phyloP scores from a whole-genome alignment of 257 asterid genomes.

The Fraxinus cuspidata region DNA sequence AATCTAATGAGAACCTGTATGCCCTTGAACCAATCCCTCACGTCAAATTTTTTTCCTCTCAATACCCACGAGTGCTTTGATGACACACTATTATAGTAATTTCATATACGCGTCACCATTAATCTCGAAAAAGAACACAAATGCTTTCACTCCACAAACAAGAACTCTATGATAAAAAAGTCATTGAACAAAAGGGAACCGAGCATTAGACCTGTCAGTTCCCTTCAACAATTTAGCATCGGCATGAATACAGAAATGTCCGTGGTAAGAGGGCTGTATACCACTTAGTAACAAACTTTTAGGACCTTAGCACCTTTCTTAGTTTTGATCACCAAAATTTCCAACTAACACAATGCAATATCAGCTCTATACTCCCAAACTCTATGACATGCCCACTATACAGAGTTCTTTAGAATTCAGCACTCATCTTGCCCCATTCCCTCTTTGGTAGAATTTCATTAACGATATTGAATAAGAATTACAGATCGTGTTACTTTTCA shows the following conservation, averaged over 20 bases:
- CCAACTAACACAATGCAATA: constrained; percentile 6
- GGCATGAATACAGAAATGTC: neutral
- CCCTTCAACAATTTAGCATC: constrained; percentile 5
- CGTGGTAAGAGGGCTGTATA: neutral
- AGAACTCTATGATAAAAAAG: constrained; percentile 4
- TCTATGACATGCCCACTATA: neutral
- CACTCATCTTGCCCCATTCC: neutral
- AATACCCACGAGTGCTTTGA: neutral
- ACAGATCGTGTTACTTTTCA: neutral
- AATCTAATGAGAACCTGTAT: neutral
- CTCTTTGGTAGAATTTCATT: neutral
- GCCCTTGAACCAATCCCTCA: neutral
- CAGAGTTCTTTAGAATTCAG: neutral
- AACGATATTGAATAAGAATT: neutral
- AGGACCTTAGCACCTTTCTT: neutral
- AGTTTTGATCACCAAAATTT: constrained; percentile 7
- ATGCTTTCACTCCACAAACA: neutral
- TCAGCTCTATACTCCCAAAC: neutral
- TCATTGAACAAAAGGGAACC: constrained; percentile 6
- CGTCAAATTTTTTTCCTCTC: neutral
- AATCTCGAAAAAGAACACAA: neutral
- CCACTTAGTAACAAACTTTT: neutral
- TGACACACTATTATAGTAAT: neutral
- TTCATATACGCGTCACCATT: too few species aligned
- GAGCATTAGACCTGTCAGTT: constrained; percentile 8